Percentiles rank a stretch among this genome's conserved stretches.
phyloP scores from a whole-genome alignment of 2,329 filamentous ascomycete species.

The Ceratocystis destructans region DNA sequence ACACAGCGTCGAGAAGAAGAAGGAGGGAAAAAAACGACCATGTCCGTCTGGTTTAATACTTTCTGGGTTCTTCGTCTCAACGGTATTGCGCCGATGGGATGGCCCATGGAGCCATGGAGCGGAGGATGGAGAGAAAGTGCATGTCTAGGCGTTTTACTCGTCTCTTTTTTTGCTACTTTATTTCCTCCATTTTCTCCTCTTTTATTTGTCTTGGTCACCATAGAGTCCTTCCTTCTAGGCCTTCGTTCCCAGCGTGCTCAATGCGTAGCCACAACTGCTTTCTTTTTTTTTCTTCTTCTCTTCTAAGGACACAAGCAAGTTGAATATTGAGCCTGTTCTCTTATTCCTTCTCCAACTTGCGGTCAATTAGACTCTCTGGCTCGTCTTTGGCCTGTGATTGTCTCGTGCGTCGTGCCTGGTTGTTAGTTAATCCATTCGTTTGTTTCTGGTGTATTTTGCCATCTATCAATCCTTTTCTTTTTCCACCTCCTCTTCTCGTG shows the following conservation, averaged over 20 bases:
- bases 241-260: background rate
- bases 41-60: conserved; percentile 1
- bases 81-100: background rate
- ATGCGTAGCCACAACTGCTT: background rate
- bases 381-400: background rate
- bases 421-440: too few species aligned
- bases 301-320: background rate
- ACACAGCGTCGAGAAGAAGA: background rate
- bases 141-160: background rate
- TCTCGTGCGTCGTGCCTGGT: background rate
- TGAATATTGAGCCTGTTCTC: background rate
- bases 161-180: background rate
- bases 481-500: background rate
- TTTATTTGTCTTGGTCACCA: background rate
- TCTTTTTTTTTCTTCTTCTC: background rate
- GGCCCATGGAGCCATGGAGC: conserved; percentile 1
- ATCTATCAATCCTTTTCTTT: background rate
- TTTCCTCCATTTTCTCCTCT: background rate
- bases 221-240: background rate
- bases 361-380: background rate
- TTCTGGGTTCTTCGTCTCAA: background rate
- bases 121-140: conserved; percentile 3
- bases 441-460: background rate
- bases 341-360: background rate
- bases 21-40: background rate